Base-by-base conservation (phyloP, 2,329 filamentous ascomycete genomes). In the Penicillium sp. region DNA sequence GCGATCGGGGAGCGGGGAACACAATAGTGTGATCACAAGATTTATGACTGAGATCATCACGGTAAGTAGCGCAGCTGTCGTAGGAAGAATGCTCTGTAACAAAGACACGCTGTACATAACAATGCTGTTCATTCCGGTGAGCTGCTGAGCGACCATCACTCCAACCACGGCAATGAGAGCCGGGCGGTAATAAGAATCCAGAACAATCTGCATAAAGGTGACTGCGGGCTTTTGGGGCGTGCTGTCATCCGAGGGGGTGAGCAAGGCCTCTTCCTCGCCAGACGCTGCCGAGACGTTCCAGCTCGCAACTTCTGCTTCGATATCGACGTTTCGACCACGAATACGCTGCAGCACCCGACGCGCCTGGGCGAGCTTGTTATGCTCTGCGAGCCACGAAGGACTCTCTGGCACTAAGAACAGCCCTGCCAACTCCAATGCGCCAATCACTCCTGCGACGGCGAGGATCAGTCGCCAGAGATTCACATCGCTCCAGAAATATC, bases 91-190 rank as follows among this genome's bases (percentile, higher is more conserved):
- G 59, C 86, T 86, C 31, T 89, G 86, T 13, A 99, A 83, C 1
- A 99, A 85, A 0, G 90, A 92, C 5, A 97, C 94, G 2, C 92
- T 96, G 75, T 99, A 99, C 92, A 99, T 97, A 75, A 97, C 89
- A 68, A 97, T 93, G 55, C 89, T 93, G 82, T 99, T 97, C 77
- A 97, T 93, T 44, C 91, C 93, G 55, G 90, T 93, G 36, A 97
- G 81, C 72, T 99, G 94, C 71, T 97, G 94, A 1, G 90, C 88
- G 55, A 92, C 82, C 92, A 97, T 97, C 63, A 96, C 87, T 1
- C 91, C 92, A 11, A 96, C 83, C 3, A 96, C 90, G 4, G 92
- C 91, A 56, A 94, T 81, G 50, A 95, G 87, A 49, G 89, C 89
- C 0, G 86, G 87, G 3, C 87, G 83, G 65, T 90, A 89, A 8